Percentiles rank a stretch among this genome's conserved stretches.
These are phyloP conservation scores for Noccaea bulbosa DNA, from an alignment of 345 rosid species.

Conservation along the genomic window DNA sequence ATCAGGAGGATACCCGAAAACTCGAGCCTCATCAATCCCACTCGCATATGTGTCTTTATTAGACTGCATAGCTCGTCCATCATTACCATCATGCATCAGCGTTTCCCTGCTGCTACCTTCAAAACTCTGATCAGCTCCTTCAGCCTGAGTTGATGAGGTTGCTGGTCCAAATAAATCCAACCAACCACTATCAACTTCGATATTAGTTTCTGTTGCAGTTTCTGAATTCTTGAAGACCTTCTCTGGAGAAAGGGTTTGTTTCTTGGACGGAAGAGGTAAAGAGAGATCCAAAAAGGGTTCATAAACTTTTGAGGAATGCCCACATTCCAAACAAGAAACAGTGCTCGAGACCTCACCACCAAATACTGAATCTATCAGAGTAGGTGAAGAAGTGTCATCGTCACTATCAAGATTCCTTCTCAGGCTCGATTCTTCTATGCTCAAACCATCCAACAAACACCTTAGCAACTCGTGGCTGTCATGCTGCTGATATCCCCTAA, in stretches of 20 bases:
- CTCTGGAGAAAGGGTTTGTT: conserved; percentile 57
- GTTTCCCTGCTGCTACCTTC: too few species aligned
- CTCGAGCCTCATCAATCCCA: conserved; percentile 37
- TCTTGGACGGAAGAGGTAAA: conserved; percentile 82
- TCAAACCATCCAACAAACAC: conserved; percentile 78
- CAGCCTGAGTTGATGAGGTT: neutral
- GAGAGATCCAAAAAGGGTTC: conserved; percentile 96
- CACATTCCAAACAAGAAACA: conserved; percentile 79
- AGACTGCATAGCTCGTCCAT: conserved; percentile 32
- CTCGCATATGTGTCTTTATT: conserved; percentile 38
- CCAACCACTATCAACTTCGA: conserved; percentile 30
- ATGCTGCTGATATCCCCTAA: conserved; percentile 90
- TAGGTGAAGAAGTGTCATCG: conserved; percentile 39
- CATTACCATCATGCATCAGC: too few species aligned
- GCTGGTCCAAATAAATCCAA: conserved; percentile 36
- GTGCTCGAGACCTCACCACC: conserved; percentile 87
- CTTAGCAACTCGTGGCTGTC: conserved; percentile 91
- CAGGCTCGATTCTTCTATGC: conserved; percentile 65
- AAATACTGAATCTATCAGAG: conserved; percentile 75
- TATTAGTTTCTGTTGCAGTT: conserved; percentile 29
- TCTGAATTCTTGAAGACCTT: conserved; percentile 49
- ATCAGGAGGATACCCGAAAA: conserved; percentile 10
- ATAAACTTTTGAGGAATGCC: conserved; percentile 78
- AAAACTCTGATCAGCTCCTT: too few species aligned
- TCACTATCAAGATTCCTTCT: conserved; percentile 49